Conservation (phyloP, 805 yeast genomes). For the Candida glaebosa region DNA sequence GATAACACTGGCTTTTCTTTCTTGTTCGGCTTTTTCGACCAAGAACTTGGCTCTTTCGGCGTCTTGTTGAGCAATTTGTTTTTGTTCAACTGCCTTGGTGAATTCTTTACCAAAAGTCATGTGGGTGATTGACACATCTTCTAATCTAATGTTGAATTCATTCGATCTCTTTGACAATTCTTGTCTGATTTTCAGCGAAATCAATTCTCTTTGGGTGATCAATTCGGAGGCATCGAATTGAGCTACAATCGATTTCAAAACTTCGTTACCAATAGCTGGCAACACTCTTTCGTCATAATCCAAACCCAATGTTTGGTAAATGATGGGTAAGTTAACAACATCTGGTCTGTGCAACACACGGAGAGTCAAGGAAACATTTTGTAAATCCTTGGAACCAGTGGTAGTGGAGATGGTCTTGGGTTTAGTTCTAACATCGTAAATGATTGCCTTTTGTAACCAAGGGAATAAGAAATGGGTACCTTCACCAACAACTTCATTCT, state of each 20-base stretch:
- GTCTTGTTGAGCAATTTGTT: constrained; percentile 98
- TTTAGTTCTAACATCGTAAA: constrained; percentile 91
- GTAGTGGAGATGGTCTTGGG: constrained; percentile 92
- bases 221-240: constrained; percentile 96
- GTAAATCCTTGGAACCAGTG: constrained; percentile 96
- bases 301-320: constrained; percentile 86
- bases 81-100: constrained; percentile 97
- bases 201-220: constrained; percentile 95
- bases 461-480: constrained; percentile 95
- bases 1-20: constrained; percentile 88
- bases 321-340: constrained; percentile 72
- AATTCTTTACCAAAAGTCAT: constrained; percentile 96
- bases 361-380: constrained; percentile 88
- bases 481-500: constrained; percentile 86
- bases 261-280: constrained; percentile 92
- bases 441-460: constrained; percentile 90
- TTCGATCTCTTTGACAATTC: constrained; percentile 79
- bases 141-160: constrained; percentile 88
- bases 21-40: constrained; percentile 97
- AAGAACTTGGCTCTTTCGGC: constrained; percentile 94
- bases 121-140: constrained; percentile 97
- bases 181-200: constrained; percentile 80
- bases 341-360: constrained; percentile 95
- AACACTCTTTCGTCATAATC: constrained; percentile 94
- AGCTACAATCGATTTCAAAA: constrained; percentile 83